phyloP scores from a whole-genome alignment of 1,139 yeast species.

The Diutina pseudorugosa region DNA sequence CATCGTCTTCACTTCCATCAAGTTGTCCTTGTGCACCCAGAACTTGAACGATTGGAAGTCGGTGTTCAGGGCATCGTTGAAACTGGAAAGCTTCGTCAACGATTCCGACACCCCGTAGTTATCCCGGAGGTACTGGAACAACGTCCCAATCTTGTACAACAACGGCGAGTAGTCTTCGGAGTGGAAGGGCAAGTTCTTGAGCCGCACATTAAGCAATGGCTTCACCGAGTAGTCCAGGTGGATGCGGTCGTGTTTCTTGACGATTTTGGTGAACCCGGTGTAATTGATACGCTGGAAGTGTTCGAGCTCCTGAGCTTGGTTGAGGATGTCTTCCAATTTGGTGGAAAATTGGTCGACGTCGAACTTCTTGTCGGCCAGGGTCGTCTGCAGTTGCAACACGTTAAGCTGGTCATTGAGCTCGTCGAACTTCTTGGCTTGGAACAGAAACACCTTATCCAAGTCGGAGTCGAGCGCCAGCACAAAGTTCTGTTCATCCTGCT shows the following conservation, averaged over 20 bases:
- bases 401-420: constrained; percentile 55
- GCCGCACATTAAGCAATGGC: constrained; percentile 78
- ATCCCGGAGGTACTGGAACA: constrained; percentile 73
- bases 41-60: constrained; percentile 75
- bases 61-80: constrained; percentile 30
- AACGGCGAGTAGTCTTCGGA: constrained; percentile 92
- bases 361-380: constrained; percentile 22
- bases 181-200: constrained; percentile 82
- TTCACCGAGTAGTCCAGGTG: constrained; percentile 79
- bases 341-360: constrained; percentile 47
- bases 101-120: constrained; percentile 35
- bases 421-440: constrained; percentile 63
- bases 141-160: constrained; percentile 66
- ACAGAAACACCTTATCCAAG: constrained; percentile 85
- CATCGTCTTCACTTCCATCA: constrained; percentile 93
- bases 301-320: constrained; percentile 75
- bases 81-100: constrained; percentile 32
- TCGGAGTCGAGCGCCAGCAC: constrained; percentile 75
- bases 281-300: constrained; percentile 83
- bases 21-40: constrained; percentile 93
- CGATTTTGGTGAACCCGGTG: constrained; percentile 90
- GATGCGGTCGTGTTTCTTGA: constrained; percentile 88
- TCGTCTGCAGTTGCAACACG: constrained; percentile 41
- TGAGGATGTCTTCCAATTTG: constrained; percentile 60
- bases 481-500: constrained; percentile 63